These are phyloP conservation scores for Nigrospora oryzae DNA, from an alignment of 2,329 filamentous ascomycete genomes.

Conservation along the genomic window DNA sequence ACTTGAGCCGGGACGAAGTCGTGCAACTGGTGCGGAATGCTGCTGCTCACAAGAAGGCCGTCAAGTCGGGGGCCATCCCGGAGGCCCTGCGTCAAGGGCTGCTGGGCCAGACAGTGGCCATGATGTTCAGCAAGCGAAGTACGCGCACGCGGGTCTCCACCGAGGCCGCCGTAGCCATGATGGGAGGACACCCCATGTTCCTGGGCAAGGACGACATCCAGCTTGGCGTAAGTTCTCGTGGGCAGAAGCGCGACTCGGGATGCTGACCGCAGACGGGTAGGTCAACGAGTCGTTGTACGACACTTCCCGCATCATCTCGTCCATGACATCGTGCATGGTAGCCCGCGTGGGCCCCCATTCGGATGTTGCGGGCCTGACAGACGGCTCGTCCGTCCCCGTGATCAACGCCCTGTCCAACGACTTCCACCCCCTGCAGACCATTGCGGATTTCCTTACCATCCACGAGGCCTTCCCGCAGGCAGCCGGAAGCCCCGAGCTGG, in stretches of 20 bases:
- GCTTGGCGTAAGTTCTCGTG: constrained; percentile 57
- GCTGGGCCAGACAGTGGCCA: constrained; percentile 72
- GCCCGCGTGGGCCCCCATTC: constrained; percentile 70
- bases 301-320: constrained; percentile 87
- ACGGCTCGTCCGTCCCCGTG: constrained; percentile 68
- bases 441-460: constrained; percentile 90
- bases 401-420: constrained; percentile 85
- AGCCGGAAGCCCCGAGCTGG: constrained; percentile 36
- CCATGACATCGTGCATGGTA: constrained; percentile 79
- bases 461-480: constrained; percentile 61
- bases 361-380: constrained; percentile 63
- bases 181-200: constrained; percentile 96
- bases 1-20: constrained; percentile 74
- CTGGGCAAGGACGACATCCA: constrained; percentile 94
- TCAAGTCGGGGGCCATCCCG: constrained; percentile 62
- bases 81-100: constrained; percentile 53
- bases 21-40: constrained; percentile 78
- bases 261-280: constrained; percentile 24
- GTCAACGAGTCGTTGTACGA: constrained; percentile 94
- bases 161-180: constrained; percentile 77
- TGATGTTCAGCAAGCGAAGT: constrained; percentile 95
- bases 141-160: constrained; percentile 91
- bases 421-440: constrained; percentile 88
- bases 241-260: background rate
- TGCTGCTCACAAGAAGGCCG: constrained; percentile 61